A percentile compares a stretch with the other conserved stretches of the same genome.
Evolutionary conservation across 768 basidiomycete species (phyloP).

Genomic region (Cubamyces lactineus): DNA sequence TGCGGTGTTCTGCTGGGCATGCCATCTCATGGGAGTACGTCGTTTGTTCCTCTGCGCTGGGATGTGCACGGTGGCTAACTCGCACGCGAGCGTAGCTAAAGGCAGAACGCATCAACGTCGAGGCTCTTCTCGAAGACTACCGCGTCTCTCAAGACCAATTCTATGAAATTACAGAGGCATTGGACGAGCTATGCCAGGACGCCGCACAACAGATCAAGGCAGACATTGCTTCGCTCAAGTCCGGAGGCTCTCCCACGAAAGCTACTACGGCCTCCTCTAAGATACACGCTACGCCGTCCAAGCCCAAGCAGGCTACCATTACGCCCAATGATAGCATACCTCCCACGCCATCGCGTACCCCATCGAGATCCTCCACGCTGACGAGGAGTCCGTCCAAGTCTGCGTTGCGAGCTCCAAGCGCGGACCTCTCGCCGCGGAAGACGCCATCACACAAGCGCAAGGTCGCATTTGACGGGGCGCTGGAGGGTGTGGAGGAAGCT

Average conservation of each 20-base stretch:
- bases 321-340: constrained; percentile 1
- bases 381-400: constrained; percentile 31
- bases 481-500: constrained; percentile 13
- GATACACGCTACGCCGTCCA: background rate
- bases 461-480: constrained; percentile 26
- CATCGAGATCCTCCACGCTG: background rate
- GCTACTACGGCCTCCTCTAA: background rate
- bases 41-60: background rate
- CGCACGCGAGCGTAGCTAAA: background rate
- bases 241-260: background rate
- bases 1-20: constrained; percentile 35
- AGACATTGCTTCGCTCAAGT: constrained; percentile 12
- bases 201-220: constrained; percentile 17
- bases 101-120: constrained; percentile 15
- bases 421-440: constrained; percentile 22
- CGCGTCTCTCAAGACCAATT: constrained; percentile 17
- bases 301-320: background rate
- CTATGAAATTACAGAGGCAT: constrained; percentile 22
- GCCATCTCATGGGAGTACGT: constrained; percentile 26
- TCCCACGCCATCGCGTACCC: constrained; percentile 7
- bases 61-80: background rate
- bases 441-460: constrained; percentile 36
- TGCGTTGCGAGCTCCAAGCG: constrained; percentile 20
- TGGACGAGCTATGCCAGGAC: constrained; percentile 22
- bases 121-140: constrained; percentile 8